Percentiles rank a stretch among this genome's conserved stretches.
These are phyloP conservation scores for Pontederia paniculata DNA, from an alignment of 176 grass and related monocot genomes.

Conservation along the genomic window DNA sequence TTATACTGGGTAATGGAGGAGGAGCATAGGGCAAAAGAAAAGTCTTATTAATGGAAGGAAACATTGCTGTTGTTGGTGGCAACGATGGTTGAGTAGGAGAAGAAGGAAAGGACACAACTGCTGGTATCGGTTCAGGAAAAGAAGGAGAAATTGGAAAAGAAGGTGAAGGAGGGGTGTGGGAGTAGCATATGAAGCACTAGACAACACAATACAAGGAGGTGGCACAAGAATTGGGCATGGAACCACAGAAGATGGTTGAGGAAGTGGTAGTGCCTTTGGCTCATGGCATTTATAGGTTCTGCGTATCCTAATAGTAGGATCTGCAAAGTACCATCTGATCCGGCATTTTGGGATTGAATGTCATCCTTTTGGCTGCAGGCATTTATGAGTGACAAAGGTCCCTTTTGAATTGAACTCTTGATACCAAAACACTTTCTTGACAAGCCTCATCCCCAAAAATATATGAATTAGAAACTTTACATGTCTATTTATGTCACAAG, in stretches of 20 bases:
- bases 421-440: conserved; percentile 26
- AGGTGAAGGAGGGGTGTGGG: neutral
- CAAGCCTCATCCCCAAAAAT: conserved; percentile 30
- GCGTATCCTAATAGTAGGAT: conserved; percentile 17
- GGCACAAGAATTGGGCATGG: conserved; percentile 9
- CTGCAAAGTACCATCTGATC: conserved; percentile 15
- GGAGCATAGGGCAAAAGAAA: neutral
- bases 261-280: neutral
- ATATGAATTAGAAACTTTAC: neutral
- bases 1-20: conserved; percentile 12
- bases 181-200: neutral
- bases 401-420: conserved; percentile 41
- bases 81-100: conserved; percentile 6
- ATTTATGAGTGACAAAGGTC: conserved; percentile 34
- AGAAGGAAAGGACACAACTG: conserved; percentile 3
- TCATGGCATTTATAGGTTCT: conserved; percentile 2
- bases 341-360: conserved; percentile 25
- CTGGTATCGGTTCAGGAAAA: conserved; percentile 1
- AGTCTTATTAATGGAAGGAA: neutral
- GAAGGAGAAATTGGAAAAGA: conserved; percentile 5
- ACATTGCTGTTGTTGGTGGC: neutral
- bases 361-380: conserved; percentile 21
- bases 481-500: neutral
- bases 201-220: conserved; percentile 1
- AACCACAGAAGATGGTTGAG: conserved; percentile 10